A percentile compares a stretch with the other conserved stretches of the same genome.
These are phyloP conservation scores for Phaeophleospora eucalypticola DNA, from an alignment of 2,329 filamentous ascomycete genomes.

Conservation along the genomic window DNA sequence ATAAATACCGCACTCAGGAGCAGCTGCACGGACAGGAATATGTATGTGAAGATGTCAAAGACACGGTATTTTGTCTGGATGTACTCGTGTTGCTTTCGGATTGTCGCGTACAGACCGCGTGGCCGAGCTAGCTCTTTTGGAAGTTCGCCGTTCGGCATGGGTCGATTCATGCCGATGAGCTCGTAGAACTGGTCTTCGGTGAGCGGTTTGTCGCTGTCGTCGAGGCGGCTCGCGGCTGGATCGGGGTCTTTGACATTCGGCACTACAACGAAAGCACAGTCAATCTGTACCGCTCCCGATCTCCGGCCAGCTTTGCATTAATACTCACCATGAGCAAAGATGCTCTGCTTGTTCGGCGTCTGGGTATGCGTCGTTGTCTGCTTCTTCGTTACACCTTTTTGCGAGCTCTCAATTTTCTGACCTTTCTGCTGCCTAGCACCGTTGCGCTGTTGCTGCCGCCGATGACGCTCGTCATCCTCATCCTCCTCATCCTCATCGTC, in stretches of 20 bases:
- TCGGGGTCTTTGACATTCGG: constrained; percentile 25
- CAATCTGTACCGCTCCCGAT: too few species aligned
- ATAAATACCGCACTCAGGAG: constrained; percentile 35
- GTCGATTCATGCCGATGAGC: constrained; percentile 29
- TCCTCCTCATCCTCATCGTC: not conserved
- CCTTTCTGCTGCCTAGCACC: too few species aligned
- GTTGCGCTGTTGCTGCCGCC: too few species aligned
- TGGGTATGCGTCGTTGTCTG: too few species aligned
- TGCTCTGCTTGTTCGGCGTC: constrained; percentile 9
- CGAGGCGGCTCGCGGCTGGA: constrained; percentile 23
- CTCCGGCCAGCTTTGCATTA: too few species aligned
- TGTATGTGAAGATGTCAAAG: constrained; percentile 30
- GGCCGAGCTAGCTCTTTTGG: constrained; percentile 25
- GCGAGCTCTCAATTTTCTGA: not conserved
- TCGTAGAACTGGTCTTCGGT: constrained; percentile 27
- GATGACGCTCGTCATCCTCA: not conserved
- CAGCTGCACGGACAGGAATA: constrained; percentile 32
- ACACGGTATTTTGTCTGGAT: constrained; percentile 29
- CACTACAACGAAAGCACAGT: too few species aligned
- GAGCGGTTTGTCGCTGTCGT: constrained; percentile 26
- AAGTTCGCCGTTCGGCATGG: constrained; percentile 14
- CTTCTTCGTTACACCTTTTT: constrained; percentile 5
- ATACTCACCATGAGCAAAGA: constrained; percentile 15
- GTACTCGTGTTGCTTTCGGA: constrained; percentile 18
- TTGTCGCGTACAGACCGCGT: constrained; percentile 28